Base-by-base conservation (phyloP, 192 early-diverging fungal genomes). In the Neocallimastix lanati region DNA sequence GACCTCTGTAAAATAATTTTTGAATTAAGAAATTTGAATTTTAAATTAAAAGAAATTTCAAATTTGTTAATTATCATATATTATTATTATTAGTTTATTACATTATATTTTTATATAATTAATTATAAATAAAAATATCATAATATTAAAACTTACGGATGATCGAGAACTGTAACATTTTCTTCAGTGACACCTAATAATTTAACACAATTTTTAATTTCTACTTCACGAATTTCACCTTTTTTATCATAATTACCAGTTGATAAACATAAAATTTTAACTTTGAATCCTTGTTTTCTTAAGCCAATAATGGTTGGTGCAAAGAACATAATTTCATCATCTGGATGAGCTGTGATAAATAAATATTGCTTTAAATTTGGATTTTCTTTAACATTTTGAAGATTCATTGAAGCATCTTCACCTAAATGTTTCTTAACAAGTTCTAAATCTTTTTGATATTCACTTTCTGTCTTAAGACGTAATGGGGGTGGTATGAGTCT, bases 271-370 rank as follows among this genome's bases (percentile, higher is more conserved):
- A 98, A 83, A 13, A 96, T 86, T 28, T 88, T 87, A 29, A 97
- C 84, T 12, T 88, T 86, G 28, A 88, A 87, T 76, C 87, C 88
- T 27, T 83, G 82, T 28, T 84, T 81, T 36, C 82, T 84, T 77
- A 96, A 80, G 50, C 82, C 83, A 36, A 89, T 81, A 2, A 96
- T 80, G 13, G 93, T 93, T 0, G 96, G 96, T 16, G 90, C 89
- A 86, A 98, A 98, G 85, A 98, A 98, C 95, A 97, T 96, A 88
- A 94, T 95, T 81, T 98, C 97, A 84, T 98, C 97, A 87, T 98
- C 97, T 0, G 97, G 97, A 83, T 98, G 96, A 13, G 96, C 93
- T 25, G 90, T 95, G 15, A 95, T 85, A 21, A 96, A 83, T 12
- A 94, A 86, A 15, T 50, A 50, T 50, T 50, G 40, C 18, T 50